Conservation (phyloP, 257 asterid genomes). For the Solanum paucissectum region DNA sequence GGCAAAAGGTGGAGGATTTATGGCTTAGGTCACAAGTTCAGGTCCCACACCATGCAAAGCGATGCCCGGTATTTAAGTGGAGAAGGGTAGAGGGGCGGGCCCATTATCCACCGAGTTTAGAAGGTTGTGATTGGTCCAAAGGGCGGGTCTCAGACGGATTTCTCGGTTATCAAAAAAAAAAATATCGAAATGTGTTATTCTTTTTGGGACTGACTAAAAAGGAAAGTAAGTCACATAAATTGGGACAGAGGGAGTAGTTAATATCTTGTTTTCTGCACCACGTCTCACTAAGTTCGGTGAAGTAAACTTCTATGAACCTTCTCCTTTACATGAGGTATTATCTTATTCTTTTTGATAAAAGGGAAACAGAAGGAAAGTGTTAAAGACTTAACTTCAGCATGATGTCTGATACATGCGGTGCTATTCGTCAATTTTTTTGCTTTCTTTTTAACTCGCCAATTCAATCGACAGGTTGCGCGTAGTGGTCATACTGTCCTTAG, state of each 20-base stretch:
- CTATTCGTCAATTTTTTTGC: neutral
- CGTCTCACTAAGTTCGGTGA: neutral
- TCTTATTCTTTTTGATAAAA: neutral
- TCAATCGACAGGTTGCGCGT: constrained; percentile 64
- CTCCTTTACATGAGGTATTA: neutral
- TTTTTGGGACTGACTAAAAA: no score
- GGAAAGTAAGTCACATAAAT: no score
- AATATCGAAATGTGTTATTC: no score
- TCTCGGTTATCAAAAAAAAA: no score
- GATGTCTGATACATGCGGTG: neutral
- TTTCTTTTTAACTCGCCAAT: neutral
- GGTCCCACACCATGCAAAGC: no score
- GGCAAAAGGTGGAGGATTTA: no score
- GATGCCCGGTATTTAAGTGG: no score
- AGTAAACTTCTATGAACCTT: neutral
- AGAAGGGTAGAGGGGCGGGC: no score
- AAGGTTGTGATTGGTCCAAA: no score
- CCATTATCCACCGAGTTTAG: no score
- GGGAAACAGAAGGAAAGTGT: neutral
- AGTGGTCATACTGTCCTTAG: constrained; percentile 91
- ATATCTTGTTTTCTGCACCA: neutral
- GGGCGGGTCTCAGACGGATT: no score
- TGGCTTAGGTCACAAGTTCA: no score
- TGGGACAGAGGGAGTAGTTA: neutral
- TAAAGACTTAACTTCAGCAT: neutral